Percentiles rank a stretch among this genome's conserved stretches.
phyloP scores from a whole-genome alignment of 1,284 basidiomycete genomes.

The Melampsora americana region DNA sequence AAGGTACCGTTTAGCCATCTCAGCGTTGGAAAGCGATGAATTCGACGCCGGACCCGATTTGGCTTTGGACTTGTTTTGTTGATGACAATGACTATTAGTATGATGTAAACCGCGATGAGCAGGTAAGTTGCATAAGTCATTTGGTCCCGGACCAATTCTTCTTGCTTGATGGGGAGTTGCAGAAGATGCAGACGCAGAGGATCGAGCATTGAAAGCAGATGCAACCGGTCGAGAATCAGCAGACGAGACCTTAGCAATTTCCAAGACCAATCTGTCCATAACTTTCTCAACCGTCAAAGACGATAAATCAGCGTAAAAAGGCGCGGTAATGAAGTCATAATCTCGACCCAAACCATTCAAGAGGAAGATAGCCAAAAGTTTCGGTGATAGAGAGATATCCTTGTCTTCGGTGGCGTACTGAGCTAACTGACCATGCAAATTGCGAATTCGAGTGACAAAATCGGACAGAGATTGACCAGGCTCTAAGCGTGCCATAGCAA shows the following conservation, averaged over 20 bases:
- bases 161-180: background rate
- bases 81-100: no score
- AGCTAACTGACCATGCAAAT: background rate
- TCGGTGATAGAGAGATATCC: background rate
- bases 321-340: background rate
- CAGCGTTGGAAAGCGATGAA: background rate
- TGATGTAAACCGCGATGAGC: background rate
- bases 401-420: background rate
- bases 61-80: background rate
- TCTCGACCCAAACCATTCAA: background rate
- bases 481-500: background rate
- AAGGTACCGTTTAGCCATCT: background rate
- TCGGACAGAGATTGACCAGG: no score
- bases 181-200: background rate
- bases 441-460: background rate
- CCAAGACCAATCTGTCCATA: no score
- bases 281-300: no score
- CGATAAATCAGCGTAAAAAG: background rate
- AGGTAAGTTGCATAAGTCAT: background rate
- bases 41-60: background rate
- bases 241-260: no score
- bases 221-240: background rate
- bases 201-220: background rate
- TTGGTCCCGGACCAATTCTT: background rate
- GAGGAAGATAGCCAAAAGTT: background rate